Conservation (phyloP, 2,329 filamentous ascomycete genomes). For the Setomelanomma holmii region DNA sequence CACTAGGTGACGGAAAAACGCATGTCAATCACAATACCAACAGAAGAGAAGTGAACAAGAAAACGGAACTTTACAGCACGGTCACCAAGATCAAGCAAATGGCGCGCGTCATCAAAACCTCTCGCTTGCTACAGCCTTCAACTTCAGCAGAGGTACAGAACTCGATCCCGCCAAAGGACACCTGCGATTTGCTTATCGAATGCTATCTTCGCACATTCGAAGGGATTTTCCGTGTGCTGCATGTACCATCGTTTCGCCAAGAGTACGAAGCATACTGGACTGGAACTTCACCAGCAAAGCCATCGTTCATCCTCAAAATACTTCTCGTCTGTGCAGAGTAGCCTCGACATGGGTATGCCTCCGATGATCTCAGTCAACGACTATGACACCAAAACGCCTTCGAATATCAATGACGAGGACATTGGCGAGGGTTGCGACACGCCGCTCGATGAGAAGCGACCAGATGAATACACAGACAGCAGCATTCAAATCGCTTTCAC, state of each 20-base stretch:
- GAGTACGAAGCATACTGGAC: conserved; percentile 62
- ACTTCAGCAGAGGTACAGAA: conserved; percentile 53
- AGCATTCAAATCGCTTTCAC: conserved; percentile 47
- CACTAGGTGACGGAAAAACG: conserved; percentile 21
- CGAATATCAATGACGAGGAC: conserved; percentile 52
- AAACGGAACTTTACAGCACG: conserved; percentile 27
- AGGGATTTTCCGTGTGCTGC: conserved; percentile 57
- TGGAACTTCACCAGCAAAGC: conserved; percentile 47
- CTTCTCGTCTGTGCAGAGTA: conserved; percentile 49
- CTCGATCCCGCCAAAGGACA: conserved; percentile 55
- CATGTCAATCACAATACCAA: conserved; percentile 48
- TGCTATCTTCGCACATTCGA: conserved; percentile 60
- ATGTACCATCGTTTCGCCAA: conserved; percentile 58
- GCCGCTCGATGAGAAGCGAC: conserved; percentile 29
- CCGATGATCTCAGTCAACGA: conserved; percentile 47
- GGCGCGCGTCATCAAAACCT: conserved; percentile 59
- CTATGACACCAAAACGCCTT: conserved; percentile 47
- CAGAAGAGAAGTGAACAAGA: conserved; percentile 43
- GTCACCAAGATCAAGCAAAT: conserved; percentile 58
- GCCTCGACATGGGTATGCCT: conserved; percentile 47
- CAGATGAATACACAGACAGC: conserved; percentile 42
- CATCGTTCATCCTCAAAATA: conserved; percentile 60
- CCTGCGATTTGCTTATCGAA: conserved; percentile 57
- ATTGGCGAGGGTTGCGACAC: conserved; percentile 35
- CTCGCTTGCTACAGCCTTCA: conserved; percentile 44